Evolutionary conservation across 2,329 filamentous ascomycete genomes (phyloP).

Genomic region (Pseudogymnoascus sp.): DNA sequence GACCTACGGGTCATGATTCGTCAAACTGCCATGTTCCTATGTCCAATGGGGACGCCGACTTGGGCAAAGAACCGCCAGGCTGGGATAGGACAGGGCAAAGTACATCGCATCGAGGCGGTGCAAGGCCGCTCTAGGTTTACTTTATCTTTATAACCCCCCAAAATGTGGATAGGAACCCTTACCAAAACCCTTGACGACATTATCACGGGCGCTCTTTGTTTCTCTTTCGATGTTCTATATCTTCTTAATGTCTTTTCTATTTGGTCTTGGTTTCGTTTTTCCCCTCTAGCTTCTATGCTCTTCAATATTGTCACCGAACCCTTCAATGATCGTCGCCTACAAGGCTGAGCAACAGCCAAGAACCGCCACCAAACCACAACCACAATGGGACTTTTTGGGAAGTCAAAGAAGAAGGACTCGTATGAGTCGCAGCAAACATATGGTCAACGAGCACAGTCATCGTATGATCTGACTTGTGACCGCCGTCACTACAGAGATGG

Average conservation of each 20-base stretch:
- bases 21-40: not conserved
- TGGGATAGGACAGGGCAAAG: not conserved
- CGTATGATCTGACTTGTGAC: not conserved
- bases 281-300: not conserved
- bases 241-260: not conserved
- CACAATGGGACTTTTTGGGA: constrained; percentile 5
- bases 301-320: not conserved
- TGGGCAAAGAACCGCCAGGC: not conserved
- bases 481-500: not conserved
- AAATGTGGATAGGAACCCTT: not conserved
- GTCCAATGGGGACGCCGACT: not conserved
- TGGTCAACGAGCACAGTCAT: not conserved
- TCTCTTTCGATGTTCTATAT: not conserved
- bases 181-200: constrained; percentile 3
- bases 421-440: not conserved
- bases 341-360: constrained; percentile 9
- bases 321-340: constrained; percentile 1
- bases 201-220: constrained; percentile 2
- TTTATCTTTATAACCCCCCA: not conserved
- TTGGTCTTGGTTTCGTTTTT: not conserved
- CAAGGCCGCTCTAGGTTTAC: constrained; percentile 1
- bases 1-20: not conserved
- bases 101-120: constrained; percentile 2
- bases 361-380: constrained; percentile 8
- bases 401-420: constrained; percentile 2